Evolutionary conservation across 306 rosid species (phyloP).

Genomic region (Prunus kanzakura): DNA sequence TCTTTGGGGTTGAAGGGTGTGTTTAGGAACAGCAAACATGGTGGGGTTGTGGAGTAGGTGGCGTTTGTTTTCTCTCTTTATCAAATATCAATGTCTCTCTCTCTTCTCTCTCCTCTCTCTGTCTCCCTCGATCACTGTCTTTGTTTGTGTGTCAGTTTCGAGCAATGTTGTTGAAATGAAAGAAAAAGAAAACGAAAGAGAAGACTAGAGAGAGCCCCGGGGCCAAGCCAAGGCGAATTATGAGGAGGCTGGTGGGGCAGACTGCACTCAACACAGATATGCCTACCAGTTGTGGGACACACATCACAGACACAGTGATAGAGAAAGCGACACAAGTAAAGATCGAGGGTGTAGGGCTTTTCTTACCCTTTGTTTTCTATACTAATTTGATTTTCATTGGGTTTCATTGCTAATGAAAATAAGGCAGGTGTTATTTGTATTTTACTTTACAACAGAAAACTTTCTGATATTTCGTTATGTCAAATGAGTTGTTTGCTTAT

Average conservation of each 20-base stretch:
- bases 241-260: slow-evolving; percentile 5
- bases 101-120: slow-evolving; percentile 1
- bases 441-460: too few species aligned
- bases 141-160: neutral
- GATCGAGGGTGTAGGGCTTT: too few species aligned
- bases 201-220: neutral
- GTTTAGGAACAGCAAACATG: neutral
- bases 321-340: neutral
- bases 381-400: too few species aligned
- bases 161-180: slow-evolving; percentile 11
- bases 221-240: neutral
- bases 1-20: neutral
- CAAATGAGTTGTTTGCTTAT: too few species aligned
- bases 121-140: neutral
- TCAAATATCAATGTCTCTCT: slow-evolving; percentile 15
- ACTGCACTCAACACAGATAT: neutral
- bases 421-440: too few species aligned
- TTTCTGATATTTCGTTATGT: too few species aligned
- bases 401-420: too few species aligned
- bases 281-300: neutral
- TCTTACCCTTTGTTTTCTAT: too few species aligned
- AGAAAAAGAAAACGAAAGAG: neutral
- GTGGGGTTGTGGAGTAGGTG: slow-evolving; percentile 21
- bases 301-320: neutral
- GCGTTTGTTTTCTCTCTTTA: neutral